A percentile compares a stretch with the other conserved stretches of the same genome.
phyloP scores from a whole-genome alignment of 139 green algal species.

The Microglena sp. region DNA sequence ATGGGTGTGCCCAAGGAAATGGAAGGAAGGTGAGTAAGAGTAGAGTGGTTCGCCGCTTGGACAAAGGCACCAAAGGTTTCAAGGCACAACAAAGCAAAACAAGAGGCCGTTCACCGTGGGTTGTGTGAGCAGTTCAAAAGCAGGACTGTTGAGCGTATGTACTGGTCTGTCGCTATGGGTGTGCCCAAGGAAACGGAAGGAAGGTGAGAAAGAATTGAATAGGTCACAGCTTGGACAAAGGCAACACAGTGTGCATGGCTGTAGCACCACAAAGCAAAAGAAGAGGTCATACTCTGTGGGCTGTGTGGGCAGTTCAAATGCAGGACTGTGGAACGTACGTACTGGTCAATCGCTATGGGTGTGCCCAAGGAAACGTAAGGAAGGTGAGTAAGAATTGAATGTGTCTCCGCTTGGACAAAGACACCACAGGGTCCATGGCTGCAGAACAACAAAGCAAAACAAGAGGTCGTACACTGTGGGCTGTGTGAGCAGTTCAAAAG shows the following conservation, averaged over 20 bases:
- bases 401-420: slow-evolving; percentile 92
- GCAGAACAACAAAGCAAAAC: no score
- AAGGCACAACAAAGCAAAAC: slow-evolving; percentile 92
- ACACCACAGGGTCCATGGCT: slow-evolving; percentile 85
- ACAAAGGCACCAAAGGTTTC: slow-evolving; percentile 85
- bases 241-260: slow-evolving; percentile 84
- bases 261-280: slow-evolving; percentile 92
- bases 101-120: slow-evolving; percentile 26
- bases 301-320: slow-evolving; percentile 78
- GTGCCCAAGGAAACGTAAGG: no score
- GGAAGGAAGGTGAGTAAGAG: no score
- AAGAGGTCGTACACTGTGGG: slow-evolving; percentile 25
- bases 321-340: slow-evolving; percentile 66
- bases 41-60: slow-evolving; percentile 93
- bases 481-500: slow-evolving; percentile 78
- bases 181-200: no score
- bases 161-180: no score
- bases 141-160: slow-evolving; percentile 66
- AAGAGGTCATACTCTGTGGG: slow-evolving; percentile 24
- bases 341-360: no score
- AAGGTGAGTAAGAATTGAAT: no score
- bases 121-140: slow-evolving; percentile 78
- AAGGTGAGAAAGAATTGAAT: no score
- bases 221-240: slow-evolving; percentile 91
- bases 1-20: no score